Evolutionary conservation across 1,139 yeast genomes (phyloP).

Genomic region (Debaryomycetaceae sp.): DNA sequence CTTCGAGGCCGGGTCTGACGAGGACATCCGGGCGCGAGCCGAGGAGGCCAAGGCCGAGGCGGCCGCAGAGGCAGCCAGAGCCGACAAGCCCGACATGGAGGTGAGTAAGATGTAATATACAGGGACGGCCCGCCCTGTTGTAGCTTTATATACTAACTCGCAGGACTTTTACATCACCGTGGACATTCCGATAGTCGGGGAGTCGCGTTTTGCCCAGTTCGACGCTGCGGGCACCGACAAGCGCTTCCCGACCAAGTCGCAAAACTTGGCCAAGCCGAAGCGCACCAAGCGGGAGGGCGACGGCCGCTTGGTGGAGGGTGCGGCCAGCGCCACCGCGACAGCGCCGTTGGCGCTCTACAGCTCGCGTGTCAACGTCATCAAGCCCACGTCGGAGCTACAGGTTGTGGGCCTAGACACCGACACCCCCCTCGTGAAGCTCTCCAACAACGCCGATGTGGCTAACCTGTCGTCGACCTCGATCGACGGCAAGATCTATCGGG

Average conservation of each 20-base stretch:
- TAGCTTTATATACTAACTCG: slow-evolving; percentile 17
- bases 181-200: slow-evolving; percentile 37
- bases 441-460: slow-evolving; percentile 29
- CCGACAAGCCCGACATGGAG: slow-evolving; percentile 17
- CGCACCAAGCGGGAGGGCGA: no score
- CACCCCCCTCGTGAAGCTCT: slow-evolving; percentile 35
- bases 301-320: no score
- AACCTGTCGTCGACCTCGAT: slow-evolving; percentile 25
- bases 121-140: slow-evolving; percentile 1
- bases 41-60: slow-evolving; percentile 6
- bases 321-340: slow-evolving; percentile 8
- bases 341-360: slow-evolving; percentile 6
- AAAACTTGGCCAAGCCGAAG: slow-evolving; percentile 9
- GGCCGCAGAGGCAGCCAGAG: slow-evolving; percentile 12
- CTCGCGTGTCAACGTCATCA: slow-evolving; percentile 21
- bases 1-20: slow-evolving; percentile 76
- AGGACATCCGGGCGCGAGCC: slow-evolving; percentile 54
- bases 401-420: slow-evolving; percentile 31
- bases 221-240: slow-evolving; percentile 6
- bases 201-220: slow-evolving; percentile 11
- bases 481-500: slow-evolving; percentile 57
- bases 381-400: slow-evolving; percentile 41
- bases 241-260: slow-evolving; percentile 5
- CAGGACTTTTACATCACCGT: slow-evolving; percentile 41
- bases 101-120: slow-evolving; percentile 23